These are phyloP conservation scores for Actinomortierella wolfii DNA, from an alignment of 371 early-diverging fungal species.

Conservation along the genomic window DNA sequence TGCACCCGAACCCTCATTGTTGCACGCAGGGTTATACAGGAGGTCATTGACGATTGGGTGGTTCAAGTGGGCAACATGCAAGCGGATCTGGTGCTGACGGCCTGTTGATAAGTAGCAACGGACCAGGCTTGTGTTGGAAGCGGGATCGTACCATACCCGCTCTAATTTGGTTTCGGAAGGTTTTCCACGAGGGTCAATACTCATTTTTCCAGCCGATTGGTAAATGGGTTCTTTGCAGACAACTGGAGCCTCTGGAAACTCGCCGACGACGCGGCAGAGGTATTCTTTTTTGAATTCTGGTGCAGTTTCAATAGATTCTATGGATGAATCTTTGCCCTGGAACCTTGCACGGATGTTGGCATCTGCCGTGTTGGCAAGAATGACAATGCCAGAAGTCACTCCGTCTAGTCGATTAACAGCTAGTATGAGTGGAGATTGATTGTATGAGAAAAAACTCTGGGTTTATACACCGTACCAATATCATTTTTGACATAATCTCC, in stretches of 20 bases:
- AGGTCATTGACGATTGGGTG: conserved; percentile 41
- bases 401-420: conserved; percentile 42
- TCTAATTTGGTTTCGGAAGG: conserved; percentile 35
- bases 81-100: conserved; percentile 44
- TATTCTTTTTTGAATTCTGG: conserved; percentile 32
- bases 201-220: conserved; percentile 28
- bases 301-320: conserved; percentile 11
- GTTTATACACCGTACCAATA: too few species aligned
- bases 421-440: conserved; percentile 7
- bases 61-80: conserved; percentile 27
- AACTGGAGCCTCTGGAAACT: conserved; percentile 22
- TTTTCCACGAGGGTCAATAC: conserved; percentile 29
- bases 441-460: too few species aligned
- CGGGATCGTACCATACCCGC: conserved; percentile 32
- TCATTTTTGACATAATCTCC: too few species aligned
- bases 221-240: conserved; percentile 35
- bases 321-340: conserved; percentile 14
- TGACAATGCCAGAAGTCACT: conserved; percentile 41
- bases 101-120: conserved; percentile 31
- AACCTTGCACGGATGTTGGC: conserved; percentile 25
- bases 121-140: conserved; percentile 31
- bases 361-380: conserved; percentile 37
- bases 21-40: conserved; percentile 20
- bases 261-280: conserved; percentile 41
- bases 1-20: too few species aligned